A percentile compares a stretch with the other conserved stretches of the same genome.
Evolutionary conservation across 495 filamentous ascomycete species (phyloP).

Genomic region (Glonium stellatum): DNA sequence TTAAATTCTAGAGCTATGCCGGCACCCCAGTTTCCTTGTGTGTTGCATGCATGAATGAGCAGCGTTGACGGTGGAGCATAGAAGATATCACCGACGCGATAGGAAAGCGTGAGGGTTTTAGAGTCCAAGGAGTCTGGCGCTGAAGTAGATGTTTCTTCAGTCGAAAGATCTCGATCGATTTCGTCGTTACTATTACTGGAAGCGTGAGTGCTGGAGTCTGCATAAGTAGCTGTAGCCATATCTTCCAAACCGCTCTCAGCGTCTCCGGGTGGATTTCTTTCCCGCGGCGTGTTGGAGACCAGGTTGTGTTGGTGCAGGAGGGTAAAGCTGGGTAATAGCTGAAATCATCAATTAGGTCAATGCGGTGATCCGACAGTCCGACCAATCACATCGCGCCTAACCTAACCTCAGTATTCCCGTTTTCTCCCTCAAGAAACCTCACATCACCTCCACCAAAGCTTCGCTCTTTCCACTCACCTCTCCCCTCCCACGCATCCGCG

Average conservation of each 20-base stretch:
- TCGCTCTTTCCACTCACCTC: constrained; percentile 17
- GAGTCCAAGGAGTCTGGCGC: background rate
- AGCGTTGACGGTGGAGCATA: constrained; percentile 32
- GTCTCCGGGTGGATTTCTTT: background rate
- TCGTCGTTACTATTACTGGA: background rate
- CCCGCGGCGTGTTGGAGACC: background rate
- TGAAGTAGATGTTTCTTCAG: background rate
- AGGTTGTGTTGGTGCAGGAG: no score
- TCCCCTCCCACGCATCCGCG: constrained; percentile 30
- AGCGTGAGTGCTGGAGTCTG: background rate
- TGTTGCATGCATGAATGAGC: constrained; percentile 40
- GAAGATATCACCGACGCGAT: constrained; percentile 36
- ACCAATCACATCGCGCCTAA: background rate
- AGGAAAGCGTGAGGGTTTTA: constrained; percentile 18
- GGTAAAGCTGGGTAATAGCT: no score
- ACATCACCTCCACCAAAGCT: constrained; percentile 9
- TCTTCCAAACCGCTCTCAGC: background rate
- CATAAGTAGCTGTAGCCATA: background rate
- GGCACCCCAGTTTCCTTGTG: constrained; percentile 32
- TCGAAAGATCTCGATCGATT: background rate
- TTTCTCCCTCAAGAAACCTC: background rate
- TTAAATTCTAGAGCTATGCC: constrained; percentile 38
- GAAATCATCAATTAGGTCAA: background rate
- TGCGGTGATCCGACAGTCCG: background rate
- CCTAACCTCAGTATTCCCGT: background rate